phyloP scores from a whole-genome alignment of 2,329 filamentous ascomycete genomes.

The Aspergillus nomiae region DNA sequence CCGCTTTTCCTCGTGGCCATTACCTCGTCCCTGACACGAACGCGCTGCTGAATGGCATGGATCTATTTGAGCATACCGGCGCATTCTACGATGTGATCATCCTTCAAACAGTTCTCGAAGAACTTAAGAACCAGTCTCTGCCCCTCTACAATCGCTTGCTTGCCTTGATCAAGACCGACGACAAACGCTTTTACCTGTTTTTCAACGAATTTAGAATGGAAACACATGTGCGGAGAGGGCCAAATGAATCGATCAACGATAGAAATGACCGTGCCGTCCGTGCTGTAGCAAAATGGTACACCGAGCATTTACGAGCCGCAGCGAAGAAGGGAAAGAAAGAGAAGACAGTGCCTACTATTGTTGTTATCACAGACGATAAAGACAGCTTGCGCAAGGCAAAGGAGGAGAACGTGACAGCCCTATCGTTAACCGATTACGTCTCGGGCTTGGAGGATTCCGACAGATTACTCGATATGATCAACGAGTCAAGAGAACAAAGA shows the following conservation, averaged over 20 bases:
- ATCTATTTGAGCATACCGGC: conserved; percentile 87
- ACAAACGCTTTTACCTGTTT: conserved; percentile 97
- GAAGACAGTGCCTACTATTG: conserved; percentile 69
- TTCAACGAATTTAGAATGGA: conserved; percentile 98
- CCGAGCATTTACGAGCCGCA: conserved; percentile 70
- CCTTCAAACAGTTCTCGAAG: conserved; percentile 92
- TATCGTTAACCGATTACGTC: conserved; percentile 77
- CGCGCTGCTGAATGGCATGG: conserved; percentile 92
- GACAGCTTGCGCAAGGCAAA: conserved; percentile 84
- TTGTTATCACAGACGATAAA: conserved; percentile 93
- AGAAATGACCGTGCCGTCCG: conserved; percentile 92
- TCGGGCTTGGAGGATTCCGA: conserved; percentile 79
- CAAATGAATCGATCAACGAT: conserved; percentile 90
- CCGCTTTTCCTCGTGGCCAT: conserved; percentile 79
- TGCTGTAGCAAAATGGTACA: conserved; percentile 86
- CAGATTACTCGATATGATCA: conserved; percentile 89
- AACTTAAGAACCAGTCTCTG: conserved; percentile 88
- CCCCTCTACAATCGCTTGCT: conserved; percentile 94
- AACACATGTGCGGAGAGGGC: conserved; percentile 75
- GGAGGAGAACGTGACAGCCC: conserved; percentile 68
- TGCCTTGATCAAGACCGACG: conserved; percentile 87
- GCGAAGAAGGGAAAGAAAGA: conserved; percentile 56
- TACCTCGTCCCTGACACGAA: conserved; percentile 97
- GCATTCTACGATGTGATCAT: conserved; percentile 97
- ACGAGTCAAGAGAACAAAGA: conserved; percentile 70